A percentile compares a stretch with the other conserved stretches of the same genome.
Evolutionary conservation across 1,284 basidiomycete genomes (phyloP).

Genomic region (Grifola frondosa): DNA sequence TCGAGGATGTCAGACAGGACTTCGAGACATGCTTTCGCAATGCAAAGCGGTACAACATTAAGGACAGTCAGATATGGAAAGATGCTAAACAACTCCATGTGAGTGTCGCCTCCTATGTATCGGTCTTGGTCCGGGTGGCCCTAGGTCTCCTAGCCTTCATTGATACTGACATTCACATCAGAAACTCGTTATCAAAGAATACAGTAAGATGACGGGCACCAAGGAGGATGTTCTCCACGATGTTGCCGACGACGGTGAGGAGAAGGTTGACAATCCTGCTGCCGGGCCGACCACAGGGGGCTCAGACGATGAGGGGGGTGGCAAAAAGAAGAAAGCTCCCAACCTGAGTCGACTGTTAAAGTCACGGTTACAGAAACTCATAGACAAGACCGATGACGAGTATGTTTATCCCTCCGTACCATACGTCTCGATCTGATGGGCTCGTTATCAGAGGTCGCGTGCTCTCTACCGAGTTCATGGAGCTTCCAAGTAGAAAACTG

Average conservation of each 20-base stretch:
- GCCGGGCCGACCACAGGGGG: slow-evolving; percentile 34
- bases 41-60: slow-evolving; percentile 87
- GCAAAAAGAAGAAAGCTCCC: slow-evolving; percentile 57
- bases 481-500: slow-evolving; percentile 74
- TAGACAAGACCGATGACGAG: slow-evolving; percentile 66
- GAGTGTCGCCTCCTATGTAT: slow-evolving; percentile 18
- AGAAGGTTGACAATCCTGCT: no score
- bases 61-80: slow-evolving; percentile 81
- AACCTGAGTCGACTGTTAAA: slow-evolving; percentile 65
- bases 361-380: slow-evolving; percentile 64
- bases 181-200: slow-evolving; percentile 71
- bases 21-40: slow-evolving; percentile 88
- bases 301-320: slow-evolving; percentile 40
- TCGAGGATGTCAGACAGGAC: slow-evolving; percentile 76
- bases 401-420: slow-evolving; percentile 34
- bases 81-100: slow-evolving; percentile 76
- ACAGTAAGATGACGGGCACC: slow-evolving; percentile 51
- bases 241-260: slow-evolving; percentile 37
- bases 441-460: slow-evolving; percentile 55
- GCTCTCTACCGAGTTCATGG: slow-evolving; percentile 78
- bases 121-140: no score
- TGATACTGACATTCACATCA: slow-evolving; percentile 25
- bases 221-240: slow-evolving; percentile 38
- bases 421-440: slow-evolving; percentile 1
- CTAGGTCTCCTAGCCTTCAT: slow-evolving; percentile 2